Percentiles rank a stretch among this genome's conserved stretches.
phyloP scores from a whole-genome alignment of 805 yeast species.

The Lipomyces japonicus region DNA sequence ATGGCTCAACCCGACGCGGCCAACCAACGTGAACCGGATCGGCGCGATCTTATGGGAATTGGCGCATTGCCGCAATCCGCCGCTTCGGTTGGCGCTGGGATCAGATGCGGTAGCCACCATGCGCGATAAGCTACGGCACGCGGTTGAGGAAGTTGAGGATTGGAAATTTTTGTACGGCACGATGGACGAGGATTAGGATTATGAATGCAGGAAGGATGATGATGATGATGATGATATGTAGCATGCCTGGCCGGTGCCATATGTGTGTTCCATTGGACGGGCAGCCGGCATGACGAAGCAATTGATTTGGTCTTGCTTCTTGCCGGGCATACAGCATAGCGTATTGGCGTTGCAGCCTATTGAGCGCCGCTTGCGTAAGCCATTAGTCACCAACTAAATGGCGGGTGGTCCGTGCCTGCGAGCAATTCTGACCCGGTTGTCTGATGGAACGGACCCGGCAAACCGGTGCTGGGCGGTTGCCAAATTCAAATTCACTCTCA shows the following conservation, averaged over 20 bases:
- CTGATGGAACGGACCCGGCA: background rate
- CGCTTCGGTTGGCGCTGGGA: slow-evolving; percentile 33
- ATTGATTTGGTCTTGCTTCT: too few species aligned
- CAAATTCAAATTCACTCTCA: background rate
- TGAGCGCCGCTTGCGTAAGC: slow-evolving; percentile 6
- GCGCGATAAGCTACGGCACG: slow-evolving; percentile 34
- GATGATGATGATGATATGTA: background rate
- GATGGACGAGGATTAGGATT: slow-evolving; percentile 19
- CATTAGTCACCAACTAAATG: too few species aligned
- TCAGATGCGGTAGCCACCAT: slow-evolving; percentile 32
- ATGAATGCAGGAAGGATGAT: too few species aligned
- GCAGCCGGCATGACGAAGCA: background rate
- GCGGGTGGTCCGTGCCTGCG: too few species aligned
- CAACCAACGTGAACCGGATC: slow-evolving; percentile 27
- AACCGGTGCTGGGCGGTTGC: background rate
- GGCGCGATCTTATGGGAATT: slow-evolving; percentile 33
- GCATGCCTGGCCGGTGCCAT: background rate
- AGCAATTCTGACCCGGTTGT: too few species aligned
- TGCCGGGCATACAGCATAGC: background rate
- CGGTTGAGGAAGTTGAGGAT: slow-evolving; percentile 39
- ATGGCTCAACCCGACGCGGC: slow-evolving; percentile 25
- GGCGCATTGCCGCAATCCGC: slow-evolving; percentile 32
- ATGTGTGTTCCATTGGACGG: background rate
- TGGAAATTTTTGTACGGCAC: slow-evolving; percentile 38
- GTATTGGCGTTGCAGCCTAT: slow-evolving; percentile 4